These are phyloP conservation scores for Pythium aquatile DNA, from an alignment of 352 stramenopile species.

Conservation along the genomic window DNA sequence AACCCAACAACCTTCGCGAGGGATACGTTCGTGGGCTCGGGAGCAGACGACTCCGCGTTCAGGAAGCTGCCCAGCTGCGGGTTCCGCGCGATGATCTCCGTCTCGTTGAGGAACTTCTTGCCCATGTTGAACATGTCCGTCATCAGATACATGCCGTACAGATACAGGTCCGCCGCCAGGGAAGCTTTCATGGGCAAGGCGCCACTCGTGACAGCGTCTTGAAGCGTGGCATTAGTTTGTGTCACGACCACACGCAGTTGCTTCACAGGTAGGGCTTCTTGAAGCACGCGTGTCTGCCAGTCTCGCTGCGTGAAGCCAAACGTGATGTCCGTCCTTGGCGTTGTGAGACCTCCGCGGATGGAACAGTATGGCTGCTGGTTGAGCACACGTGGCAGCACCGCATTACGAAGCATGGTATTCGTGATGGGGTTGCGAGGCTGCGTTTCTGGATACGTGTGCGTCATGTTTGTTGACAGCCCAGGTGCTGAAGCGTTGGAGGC, in stretches of 20 bases:
- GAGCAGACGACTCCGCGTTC: no score
- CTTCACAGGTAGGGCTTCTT: not conserved
- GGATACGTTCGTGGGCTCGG: not conserved
- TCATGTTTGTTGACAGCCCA: not conserved
- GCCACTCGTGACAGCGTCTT: not conserved
- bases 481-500: not conserved
- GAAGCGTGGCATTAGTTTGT: not conserved
- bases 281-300: conserved; percentile 6
- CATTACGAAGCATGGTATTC: conserved; percentile 11
- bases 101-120: not conserved
- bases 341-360: not conserved
- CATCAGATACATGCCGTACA: not conserved
- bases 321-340: not conserved
- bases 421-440: conserved; percentile 4
- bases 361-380: not conserved
- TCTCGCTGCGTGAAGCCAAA: conserved; percentile 9
- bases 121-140: not conserved
- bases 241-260: conserved; percentile 1
- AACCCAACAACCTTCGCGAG: not conserved
- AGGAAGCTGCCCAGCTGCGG: not conserved
- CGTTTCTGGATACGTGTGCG: conserved; percentile 1
- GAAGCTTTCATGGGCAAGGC: conserved; percentile 11
- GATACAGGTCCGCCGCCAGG: conserved; percentile 3
- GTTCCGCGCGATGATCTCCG: not conserved
- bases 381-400: not conserved